Conservation (phyloP, 2,329 filamentous ascomycete species). For the Fusarium acutatum region DNA sequence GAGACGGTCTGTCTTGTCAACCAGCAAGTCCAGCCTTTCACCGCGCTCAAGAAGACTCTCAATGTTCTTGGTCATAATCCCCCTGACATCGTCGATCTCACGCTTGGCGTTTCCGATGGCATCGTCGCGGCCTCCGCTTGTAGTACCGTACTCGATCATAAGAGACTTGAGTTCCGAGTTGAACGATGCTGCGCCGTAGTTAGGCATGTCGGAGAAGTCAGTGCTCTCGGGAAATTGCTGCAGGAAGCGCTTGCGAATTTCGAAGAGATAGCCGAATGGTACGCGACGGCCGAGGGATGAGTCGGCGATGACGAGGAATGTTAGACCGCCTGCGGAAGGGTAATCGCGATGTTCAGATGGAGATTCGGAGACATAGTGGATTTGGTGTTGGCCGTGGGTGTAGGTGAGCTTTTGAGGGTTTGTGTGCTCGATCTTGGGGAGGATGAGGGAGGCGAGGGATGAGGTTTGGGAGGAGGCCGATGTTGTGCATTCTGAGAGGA, state of each 20-base stretch:
- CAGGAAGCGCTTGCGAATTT: constrained; percentile 90
- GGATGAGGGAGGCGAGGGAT: constrained; percentile 89
- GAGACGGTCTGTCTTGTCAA: constrained; percentile 94
- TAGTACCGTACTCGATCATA: constrained; percentile 86
- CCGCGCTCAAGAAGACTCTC: constrained; percentile 88
- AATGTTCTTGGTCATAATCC: constrained; percentile 96
- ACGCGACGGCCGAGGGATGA: constrained; percentile 84
- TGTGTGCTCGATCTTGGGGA: constrained; percentile 90
- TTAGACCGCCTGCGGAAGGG: constrained; percentile 79
- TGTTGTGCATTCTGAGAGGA: constrained; percentile 91
- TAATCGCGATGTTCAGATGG: constrained; percentile 69
- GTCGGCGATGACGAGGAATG: constrained; percentile 90
- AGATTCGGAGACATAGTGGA: constrained; percentile 93
- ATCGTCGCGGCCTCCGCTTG: constrained; percentile 77
- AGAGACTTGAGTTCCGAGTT: constrained; percentile 79
- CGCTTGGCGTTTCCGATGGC: constrained; percentile 83
- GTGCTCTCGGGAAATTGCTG: constrained; percentile 71
- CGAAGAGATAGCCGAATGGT: constrained; percentile 90
- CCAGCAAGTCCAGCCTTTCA: constrained; percentile 90
- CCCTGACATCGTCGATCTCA: constrained; percentile 91
- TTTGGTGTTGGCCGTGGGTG: constrained; percentile 89
- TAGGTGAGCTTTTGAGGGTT: constrained; percentile 90
- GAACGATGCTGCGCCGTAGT: constrained; percentile 90
- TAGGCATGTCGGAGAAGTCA: constrained; percentile 80
- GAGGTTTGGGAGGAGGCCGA: constrained; percentile 84